Conservation (phyloP, 192 early-diverging fungal genomes). For the Podila horticola region DNA sequence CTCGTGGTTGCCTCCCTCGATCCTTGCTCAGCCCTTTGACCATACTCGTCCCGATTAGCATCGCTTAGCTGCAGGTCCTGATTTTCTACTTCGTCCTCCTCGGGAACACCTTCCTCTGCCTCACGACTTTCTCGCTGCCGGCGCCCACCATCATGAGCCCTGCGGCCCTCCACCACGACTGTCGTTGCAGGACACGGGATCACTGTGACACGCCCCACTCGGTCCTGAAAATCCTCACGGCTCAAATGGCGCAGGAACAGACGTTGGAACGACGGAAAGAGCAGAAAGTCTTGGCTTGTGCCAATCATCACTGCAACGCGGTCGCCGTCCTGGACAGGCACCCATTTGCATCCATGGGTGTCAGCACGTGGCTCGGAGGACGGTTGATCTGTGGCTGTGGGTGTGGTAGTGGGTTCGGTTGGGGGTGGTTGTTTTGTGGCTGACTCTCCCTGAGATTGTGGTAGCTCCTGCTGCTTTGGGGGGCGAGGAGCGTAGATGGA, state of each 20-base stretch:
- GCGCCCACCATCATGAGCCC: neutral
- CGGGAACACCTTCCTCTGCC: neutral
- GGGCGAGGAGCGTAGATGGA: constrained; percentile 15
- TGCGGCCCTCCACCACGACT: constrained; percentile 3
- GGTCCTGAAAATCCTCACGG: constrained; percentile 45
- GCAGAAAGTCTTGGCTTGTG: constrained; percentile 36
- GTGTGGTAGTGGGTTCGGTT: neutral
- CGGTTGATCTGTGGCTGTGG: neutral
- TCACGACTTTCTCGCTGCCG: neutral
- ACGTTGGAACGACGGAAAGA: constrained; percentile 46
- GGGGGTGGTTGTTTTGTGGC: neutral
- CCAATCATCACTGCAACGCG: constrained; percentile 50
- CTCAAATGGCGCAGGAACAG: constrained; percentile 41
- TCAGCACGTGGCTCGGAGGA: neutral
- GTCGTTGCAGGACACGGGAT: constrained; percentile 20
- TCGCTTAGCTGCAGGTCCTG: neutral
- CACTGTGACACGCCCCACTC: constrained; percentile 9
- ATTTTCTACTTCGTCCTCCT: neutral
- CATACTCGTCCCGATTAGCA: constrained; percentile 1
- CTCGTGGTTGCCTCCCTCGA: neutral
- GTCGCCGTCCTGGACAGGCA: constrained; percentile 21
- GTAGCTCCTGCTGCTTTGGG: neutral
- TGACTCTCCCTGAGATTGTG: neutral
- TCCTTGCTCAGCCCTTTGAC: neutral
- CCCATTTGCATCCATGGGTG: constrained; percentile 37